phyloP scores from a whole-genome alignment of 2,329 filamentous ascomycete species.

The Clarireedia homoeocarpa region DNA sequence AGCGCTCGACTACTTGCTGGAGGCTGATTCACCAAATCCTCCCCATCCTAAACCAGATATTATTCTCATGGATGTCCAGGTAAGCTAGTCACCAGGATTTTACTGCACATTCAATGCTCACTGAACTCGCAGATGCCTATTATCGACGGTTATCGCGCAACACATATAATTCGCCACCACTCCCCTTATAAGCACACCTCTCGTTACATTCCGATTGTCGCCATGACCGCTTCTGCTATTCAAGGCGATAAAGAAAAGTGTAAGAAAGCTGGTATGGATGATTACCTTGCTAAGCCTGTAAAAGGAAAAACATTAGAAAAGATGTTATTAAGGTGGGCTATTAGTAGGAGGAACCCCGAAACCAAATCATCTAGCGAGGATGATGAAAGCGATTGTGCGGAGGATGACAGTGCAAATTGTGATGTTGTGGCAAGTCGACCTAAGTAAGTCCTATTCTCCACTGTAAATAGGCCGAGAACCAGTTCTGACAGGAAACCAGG shows the following conservation, averaged over 20 bases:
- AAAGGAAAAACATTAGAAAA: conserved; percentile 59
- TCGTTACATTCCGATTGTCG: conserved; percentile 62
- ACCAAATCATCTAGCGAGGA: conserved; percentile 1
- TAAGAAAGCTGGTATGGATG: conserved; percentile 66
- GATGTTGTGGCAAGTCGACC: background rate
- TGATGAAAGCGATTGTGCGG: conserved; percentile 21
- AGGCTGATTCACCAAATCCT: conserved; percentile 35
- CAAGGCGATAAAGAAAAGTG: conserved; percentile 72
- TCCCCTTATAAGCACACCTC: conserved; percentile 53
- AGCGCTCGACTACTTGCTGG: conserved; percentile 63
- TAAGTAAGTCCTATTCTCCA: background rate
- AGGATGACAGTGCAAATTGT: conserved; percentile 13
- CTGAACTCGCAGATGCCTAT: conserved; percentile 48
- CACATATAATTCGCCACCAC: conserved; percentile 63
- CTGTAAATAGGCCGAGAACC: too few relatives aligned
- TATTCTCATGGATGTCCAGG: conserved; percentile 69
- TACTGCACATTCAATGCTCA: too few relatives aligned
- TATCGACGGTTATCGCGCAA: conserved; percentile 71
- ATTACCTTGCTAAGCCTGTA: conserved; percentile 67
- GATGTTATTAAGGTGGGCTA: conserved; percentile 65
- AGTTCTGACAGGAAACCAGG: background rate
- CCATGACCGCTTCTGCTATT: conserved; percentile 76
- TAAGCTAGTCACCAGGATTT: background rate
- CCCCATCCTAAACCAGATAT: conserved; percentile 49
- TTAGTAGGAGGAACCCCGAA: conserved; percentile 32